These are phyloP conservation scores for Trypanosoma congolense DNA, from an alignment of 208 protist species.

Conservation along the genomic window DNA sequence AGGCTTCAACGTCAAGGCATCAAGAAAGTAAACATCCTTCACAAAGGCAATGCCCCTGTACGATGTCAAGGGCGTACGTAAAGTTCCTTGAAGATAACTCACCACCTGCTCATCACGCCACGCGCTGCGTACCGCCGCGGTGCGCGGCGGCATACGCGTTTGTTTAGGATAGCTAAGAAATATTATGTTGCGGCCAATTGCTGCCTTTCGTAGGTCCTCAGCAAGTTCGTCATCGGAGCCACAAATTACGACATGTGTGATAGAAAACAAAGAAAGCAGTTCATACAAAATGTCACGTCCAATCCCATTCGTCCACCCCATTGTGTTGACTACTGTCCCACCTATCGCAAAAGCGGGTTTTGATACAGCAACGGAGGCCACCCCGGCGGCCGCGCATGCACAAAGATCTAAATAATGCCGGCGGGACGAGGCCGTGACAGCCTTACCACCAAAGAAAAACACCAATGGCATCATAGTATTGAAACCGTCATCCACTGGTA, in stretches of 20 bases:
- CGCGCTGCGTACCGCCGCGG: constrained; percentile 13
- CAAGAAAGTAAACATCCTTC: constrained; percentile 58
- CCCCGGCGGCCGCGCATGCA: constrained; percentile 40
- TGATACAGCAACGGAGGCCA: constrained; percentile 37
- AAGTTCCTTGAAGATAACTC: constrained; percentile 68
- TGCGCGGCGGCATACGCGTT: constrained; percentile 29
- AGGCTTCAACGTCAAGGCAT: constrained; percentile 51
- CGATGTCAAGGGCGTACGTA: constrained; percentile 41
- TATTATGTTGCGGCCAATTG: constrained; percentile 34
- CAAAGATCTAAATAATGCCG: constrained; percentile 83
- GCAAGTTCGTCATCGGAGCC: constrained; percentile 57
- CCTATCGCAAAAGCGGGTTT: constrained; percentile 51
- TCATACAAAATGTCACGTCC: constrained; percentile 61
- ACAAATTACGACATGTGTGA: constrained; percentile 74
- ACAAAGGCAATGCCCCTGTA: constrained; percentile 52
- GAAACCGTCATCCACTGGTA: constrained; percentile 68
- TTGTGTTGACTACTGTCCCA: constrained; percentile 73
- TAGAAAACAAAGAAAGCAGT: constrained; percentile 63
- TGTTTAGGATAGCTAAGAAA: constrained; percentile 47
- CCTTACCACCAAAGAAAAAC: constrained; percentile 73
- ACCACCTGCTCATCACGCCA: constrained; percentile 42
- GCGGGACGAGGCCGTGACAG: constrained; percentile 37
- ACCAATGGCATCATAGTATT: constrained; percentile 64
- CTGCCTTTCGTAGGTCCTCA: constrained; percentile 35
- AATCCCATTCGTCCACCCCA: constrained; percentile 60